Conservation (phyloP, 2,329 filamentous ascomycete species). For the Paraconiothyrium brasiliense region DNA sequence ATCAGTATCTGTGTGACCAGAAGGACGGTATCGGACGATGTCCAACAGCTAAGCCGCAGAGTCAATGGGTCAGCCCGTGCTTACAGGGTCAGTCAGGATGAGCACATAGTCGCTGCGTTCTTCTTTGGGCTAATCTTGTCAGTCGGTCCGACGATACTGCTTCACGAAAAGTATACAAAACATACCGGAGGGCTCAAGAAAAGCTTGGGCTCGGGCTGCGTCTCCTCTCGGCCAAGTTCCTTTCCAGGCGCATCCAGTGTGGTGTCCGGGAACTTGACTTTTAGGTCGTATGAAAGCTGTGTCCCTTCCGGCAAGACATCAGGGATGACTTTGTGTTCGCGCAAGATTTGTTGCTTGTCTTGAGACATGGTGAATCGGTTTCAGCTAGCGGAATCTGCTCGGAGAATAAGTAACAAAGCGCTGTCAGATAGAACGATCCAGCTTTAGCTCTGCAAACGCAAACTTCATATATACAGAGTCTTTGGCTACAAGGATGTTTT, state of each 20-base stretch:
- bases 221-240: slow-evolving; percentile 27
- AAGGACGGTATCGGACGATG: not conserved
- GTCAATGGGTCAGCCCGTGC: not conserved
- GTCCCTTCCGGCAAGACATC: slow-evolving; percentile 26
- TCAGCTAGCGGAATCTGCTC: too few species aligned
- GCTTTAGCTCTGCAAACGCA: not conserved
- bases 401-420: not conserved
- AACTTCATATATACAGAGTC: not conserved
- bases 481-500: not conserved
- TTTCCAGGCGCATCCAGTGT: slow-evolving; percentile 25
- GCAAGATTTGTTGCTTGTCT: slow-evolving; percentile 18
- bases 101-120: slow-evolving; percentile 27
- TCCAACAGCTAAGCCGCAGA: too few species aligned
- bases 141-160: not conserved
- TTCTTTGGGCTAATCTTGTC: slow-evolving; percentile 19
- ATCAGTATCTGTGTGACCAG: not conserved
- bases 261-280: slow-evolving; percentile 25
- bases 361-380: not conserved
- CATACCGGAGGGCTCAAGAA: slow-evolving; percentile 24
- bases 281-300: slow-evolving; percentile 24
- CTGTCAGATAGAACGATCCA: not conserved
- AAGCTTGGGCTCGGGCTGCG: slow-evolving; percentile 29
- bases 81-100: slow-evolving; percentile 32
- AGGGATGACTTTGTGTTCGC: slow-evolving; percentile 29
- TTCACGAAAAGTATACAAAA: slow-evolving; percentile 7